phyloP scores from a whole-genome alignment of 73 alveolate species.

The Blepharisma japonicum region DNA sequence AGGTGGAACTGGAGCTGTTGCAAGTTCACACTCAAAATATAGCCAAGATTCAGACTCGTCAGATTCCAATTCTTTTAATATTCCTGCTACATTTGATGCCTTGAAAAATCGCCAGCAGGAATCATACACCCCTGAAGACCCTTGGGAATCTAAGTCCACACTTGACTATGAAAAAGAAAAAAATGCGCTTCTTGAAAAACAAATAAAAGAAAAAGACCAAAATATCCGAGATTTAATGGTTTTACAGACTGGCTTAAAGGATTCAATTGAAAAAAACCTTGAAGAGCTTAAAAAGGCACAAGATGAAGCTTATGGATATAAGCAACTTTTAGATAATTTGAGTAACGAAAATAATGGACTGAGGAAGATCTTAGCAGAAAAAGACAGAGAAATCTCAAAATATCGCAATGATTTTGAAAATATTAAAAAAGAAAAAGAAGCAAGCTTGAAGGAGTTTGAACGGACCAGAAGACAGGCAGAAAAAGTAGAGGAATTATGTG shows the following conservation, averaged over 20 bases:
- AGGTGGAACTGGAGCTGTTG: too few relatives aligned
- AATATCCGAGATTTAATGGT: not conserved
- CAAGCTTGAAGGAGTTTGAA: not conserved
- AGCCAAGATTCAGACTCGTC: too few relatives aligned
- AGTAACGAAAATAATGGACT: not conserved
- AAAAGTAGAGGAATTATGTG: too few relatives aligned
- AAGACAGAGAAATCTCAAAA: not conserved
- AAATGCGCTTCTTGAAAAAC: not conserved
- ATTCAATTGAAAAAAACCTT: too few relatives aligned
- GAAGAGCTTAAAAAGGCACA: too few relatives aligned
- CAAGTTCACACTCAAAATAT: too few relatives aligned
- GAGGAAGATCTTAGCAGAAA: not conserved
- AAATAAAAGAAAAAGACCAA: slow-evolving; percentile 8
- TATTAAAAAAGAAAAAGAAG: not conserved
- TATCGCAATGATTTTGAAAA: too few relatives aligned
- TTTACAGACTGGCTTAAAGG: not conserved
- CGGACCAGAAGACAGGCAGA: too few relatives aligned
- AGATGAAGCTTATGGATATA: too few relatives aligned
- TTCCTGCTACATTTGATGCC: not conserved
- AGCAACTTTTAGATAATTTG: not conserved
- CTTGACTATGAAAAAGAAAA: not conserved
- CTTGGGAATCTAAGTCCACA: not conserved
- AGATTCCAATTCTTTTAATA: not conserved
- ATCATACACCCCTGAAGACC: not conserved
- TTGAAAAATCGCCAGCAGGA: not conserved